Evolutionary conservation across 768 basidiomycete genomes (phyloP), one percentile per base, ranked within the genome.

Genomic region (Amanita fuliginea): DNA sequence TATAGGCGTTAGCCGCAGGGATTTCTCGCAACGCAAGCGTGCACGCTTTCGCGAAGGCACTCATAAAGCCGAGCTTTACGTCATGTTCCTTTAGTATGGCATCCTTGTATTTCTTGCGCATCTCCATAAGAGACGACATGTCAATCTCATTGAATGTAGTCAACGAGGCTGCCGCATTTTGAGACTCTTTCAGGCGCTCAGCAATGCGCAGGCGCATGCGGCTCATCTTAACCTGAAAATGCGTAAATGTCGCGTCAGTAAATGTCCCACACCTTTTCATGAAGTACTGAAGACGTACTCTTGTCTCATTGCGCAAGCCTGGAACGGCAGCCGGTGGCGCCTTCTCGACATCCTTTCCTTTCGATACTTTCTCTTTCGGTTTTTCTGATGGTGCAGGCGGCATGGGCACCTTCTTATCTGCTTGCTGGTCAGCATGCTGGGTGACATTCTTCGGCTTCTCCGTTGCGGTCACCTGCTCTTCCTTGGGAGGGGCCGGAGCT

Each of bases 141-240:
- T 98, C 95, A 62, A 99, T 90, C 70, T 99, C 95, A 72, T 99
- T 97, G 79, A 99, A 99, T 21, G 95, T 98, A 30, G 96, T 98
- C 52, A 98, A 68, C 44, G 92, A 94, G 42, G 95, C 95, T 3
- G 95, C 96, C 16, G 89, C 80, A 63, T 97, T 96, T 66, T 99
- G 95, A 19, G 94, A 95, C 64, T 96, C 86, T 72, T 99, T 99
- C 64, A 99, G 80, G 46, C 95, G 92, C 68, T 94, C 91, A 42
- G 94, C 86, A 60, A 99, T 99, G 54, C 94, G 90, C 54, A 88
- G 75, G 42, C 95, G 89, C 96, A 99, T 99, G 46, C 94, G 85
- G 67, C 80, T 94, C 94, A 99, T 97, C 75, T 97, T 98, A 61
- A 98, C 83, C 88, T 91, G 58, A n/a, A 45, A 13, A 32, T 50